Evolutionary conservation across 106 monocot species (phyloP).

Genomic region (Platanthera guangdongensis): DNA sequence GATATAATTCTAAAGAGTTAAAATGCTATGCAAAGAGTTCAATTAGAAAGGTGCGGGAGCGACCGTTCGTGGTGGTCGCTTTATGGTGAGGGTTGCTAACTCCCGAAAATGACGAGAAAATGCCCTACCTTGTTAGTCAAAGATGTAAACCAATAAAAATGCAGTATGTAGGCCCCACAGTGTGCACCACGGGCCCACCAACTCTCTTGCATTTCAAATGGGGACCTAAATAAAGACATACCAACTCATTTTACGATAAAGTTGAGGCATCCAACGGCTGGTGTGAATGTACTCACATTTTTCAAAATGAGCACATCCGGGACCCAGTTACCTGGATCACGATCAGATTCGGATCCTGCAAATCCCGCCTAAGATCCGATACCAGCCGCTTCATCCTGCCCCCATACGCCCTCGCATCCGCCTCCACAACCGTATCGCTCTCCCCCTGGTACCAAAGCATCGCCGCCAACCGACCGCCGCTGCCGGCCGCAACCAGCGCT

Average conservation of each 20-base stretch:
- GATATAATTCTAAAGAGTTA: no score
- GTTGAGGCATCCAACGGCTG: background rate
- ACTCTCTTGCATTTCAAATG: background rate
- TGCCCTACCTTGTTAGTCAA: no score
- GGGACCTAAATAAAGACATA: background rate
- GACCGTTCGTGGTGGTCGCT: no score
- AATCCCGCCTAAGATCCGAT: constrained; percentile 37
- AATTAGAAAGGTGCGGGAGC: no score
- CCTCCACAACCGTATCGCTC: constrained; percentile 38
- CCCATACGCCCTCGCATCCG: constrained; percentile 31
- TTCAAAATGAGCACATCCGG: background rate
- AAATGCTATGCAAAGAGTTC: no score
- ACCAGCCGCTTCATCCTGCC: constrained; percentile 43
- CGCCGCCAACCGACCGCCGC: constrained; percentile 17
- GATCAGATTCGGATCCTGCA: constrained; percentile 35
- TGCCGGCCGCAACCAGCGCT: constrained; percentile 15
- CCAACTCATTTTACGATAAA: background rate
- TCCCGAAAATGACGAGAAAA: no score
- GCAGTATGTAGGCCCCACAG: no score
- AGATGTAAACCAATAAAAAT: no score
- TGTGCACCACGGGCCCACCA: no score
- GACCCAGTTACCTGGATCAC: constrained; percentile 43
- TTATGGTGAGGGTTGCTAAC: no score
- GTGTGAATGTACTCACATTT: background rate
- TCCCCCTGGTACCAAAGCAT: constrained; percentile 75